Evolutionary conservation across 768 basidiomycete species (phyloP).

Genomic region (Lepiota venenata): DNA sequence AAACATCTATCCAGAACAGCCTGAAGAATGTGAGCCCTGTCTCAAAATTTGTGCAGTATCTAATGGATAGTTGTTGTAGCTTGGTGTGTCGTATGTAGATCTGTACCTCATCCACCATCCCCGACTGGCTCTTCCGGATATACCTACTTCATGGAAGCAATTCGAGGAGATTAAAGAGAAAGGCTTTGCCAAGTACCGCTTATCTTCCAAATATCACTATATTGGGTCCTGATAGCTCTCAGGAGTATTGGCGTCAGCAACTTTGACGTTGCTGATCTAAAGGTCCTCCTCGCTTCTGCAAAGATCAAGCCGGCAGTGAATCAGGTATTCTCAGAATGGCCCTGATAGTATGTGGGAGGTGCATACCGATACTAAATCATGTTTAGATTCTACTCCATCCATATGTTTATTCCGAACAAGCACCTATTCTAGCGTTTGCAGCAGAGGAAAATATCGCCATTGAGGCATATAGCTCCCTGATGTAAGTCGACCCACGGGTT

Average conservation of each 20-base stretch:
- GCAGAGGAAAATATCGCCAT: constrained; percentile 53
- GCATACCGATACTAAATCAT: background rate
- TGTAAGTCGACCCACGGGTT: constrained; percentile 29
- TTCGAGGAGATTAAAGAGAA: constrained; percentile 56
- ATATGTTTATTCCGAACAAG: constrained; percentile 54
- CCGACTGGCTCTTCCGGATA: constrained; percentile 49
- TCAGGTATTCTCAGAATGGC: constrained; percentile 39
- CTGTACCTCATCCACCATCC: constrained; percentile 70
- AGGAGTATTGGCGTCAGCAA: constrained; percentile 77
- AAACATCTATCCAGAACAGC: constrained; percentile 53
- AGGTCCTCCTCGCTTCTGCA: constrained; percentile 51
- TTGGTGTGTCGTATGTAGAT: constrained; percentile 64
- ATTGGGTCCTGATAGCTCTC: background rate
- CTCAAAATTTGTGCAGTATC: background rate
- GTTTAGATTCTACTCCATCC: constrained; percentile 62
- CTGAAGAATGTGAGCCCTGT: constrained; percentile 44
- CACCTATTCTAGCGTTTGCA: constrained; percentile 50
- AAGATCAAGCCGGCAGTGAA: constrained; percentile 66
- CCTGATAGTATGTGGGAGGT: background rate
- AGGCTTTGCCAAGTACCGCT: constrained; percentile 55
- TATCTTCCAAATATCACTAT: background rate
- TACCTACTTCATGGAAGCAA: constrained; percentile 58
- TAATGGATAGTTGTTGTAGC: constrained; percentile 30
- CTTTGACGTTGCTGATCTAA: constrained; percentile 53
- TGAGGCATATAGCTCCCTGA: constrained; percentile 67